Percentiles rank a stretch among this genome's conserved stretches.
Conservation (phyloP, 352 stramenopile species). For the Phytophthora kernoviae region DNA sequence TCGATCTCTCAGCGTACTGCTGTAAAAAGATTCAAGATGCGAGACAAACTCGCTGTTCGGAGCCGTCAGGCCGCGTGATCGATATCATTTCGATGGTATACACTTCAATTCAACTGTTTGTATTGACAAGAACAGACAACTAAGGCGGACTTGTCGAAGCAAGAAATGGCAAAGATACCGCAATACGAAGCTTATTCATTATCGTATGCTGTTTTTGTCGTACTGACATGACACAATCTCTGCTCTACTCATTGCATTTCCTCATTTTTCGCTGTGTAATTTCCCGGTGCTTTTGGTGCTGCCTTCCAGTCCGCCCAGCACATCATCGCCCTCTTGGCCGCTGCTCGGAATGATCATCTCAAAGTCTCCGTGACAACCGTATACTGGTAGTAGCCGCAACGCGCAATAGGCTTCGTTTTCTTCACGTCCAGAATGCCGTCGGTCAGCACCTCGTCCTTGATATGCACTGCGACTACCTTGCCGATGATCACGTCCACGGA, state of each 20-base stretch:
- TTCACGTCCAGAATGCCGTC: conserved; percentile 39
- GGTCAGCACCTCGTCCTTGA: conserved; percentile 39
- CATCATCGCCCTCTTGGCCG: conserved; percentile 29
- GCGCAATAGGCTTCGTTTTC: conserved; percentile 39
- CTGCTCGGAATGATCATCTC: conserved; percentile 39
- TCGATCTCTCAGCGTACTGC: too few species aligned
- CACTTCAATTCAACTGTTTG: conserved; percentile 5
- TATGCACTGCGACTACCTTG: conserved; percentile 39
- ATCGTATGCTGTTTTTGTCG: background rate
- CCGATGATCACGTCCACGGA: conserved; percentile 42
- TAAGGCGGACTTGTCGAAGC: too few species aligned
- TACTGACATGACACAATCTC: background rate
- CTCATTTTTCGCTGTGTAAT: conserved; percentile 23
- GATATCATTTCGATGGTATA: conserved; percentile 2
- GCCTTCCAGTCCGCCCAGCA: conserved; percentile 27
- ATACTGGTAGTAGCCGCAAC: conserved; percentile 40
- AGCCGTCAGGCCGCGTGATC: conserved; percentile 7
- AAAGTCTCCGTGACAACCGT: conserved; percentile 39
- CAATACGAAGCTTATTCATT: conserved; percentile 11
- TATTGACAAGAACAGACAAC: too few species aligned
- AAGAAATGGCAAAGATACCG: too few species aligned
- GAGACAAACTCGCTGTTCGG: too few species aligned
- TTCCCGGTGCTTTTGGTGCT: conserved; percentile 33
- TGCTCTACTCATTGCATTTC: conserved; percentile 15
- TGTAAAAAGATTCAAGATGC: too few species aligned